Base-by-base conservation (phyloP, 2,329 filamentous ascomycete genomes). In the Pseudogymnoascus sp. region DNA sequence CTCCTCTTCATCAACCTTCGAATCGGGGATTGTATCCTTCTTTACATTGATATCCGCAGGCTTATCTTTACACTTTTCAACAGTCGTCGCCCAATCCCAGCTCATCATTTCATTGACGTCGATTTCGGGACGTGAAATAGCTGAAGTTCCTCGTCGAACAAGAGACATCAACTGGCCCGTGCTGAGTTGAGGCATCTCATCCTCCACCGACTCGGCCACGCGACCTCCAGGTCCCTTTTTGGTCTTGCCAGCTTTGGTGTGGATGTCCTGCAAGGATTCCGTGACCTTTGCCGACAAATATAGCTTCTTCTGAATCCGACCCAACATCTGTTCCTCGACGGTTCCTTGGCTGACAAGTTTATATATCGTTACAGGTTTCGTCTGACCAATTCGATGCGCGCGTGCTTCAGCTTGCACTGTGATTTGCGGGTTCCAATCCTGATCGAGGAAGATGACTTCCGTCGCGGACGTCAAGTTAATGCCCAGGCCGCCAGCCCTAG, bases 361-460 rank as follows among this genome's bases (percentile, higher is more conserved):
- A 71, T 98, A 96, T 68, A 96, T 96, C 1, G 98, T 82, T 0
- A 98, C 95, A 69, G 96, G 96, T 69, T 95, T 91, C 75, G 91
- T 91, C 75, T 99, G 95, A 0, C 95, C 95, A 66, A 99, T 98
- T 28, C 95, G 89, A 74, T 99, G 95, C 10, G 93, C 95, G 68
- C 95, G 86, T 35, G 92, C 96, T 43, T 98, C 82, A 0, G 95
- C 95, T 74, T 99, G 95, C 37, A 98, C 89, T 69, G 98, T 95
- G 73, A 98, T 93, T 71, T 99, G 93, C 0, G 95, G 95, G 66
- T 99, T 99, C 79, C 96, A 98, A 72, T 99, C 95, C 0, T 95
- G 93, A 70, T 99, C 95, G 61, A 98, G 85, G 66, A 99, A 96
- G 68, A 99, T 96, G 64, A 99, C 93, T 0, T 95, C 98, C 70